A percentile compares a stretch with the other conserved stretches of the same genome.
Evolutionary conservation across 495 filamentous ascomycete species (phyloP).

Genomic region (Xylona heveae): DNA sequence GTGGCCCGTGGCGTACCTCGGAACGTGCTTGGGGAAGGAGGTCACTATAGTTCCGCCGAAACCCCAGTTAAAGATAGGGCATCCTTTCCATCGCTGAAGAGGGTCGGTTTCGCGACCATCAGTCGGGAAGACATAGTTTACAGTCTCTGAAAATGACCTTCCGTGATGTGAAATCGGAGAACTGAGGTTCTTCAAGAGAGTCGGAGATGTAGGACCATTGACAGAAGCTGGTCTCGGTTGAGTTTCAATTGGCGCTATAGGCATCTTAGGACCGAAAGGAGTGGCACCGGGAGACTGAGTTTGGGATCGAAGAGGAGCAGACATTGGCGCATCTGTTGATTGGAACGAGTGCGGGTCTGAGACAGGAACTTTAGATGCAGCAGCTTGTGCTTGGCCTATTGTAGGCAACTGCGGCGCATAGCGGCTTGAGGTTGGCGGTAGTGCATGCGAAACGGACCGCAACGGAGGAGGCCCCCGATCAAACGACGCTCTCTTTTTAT

Average conservation of each 20-base stretch:
- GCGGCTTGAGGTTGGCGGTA: too few relatives aligned
- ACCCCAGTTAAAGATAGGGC: conserved; percentile 70
- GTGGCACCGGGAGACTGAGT: conserved; percentile 60
- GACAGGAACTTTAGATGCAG: background rate
- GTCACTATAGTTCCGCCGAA: conserved; percentile 67
- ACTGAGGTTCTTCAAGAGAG: conserved; percentile 9
- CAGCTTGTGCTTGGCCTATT: conserved; percentile 13
- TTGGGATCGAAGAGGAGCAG: conserved; percentile 50
- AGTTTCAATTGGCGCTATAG: conserved; percentile 22
- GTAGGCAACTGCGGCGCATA: too few relatives aligned
- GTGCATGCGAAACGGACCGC: too few relatives aligned
- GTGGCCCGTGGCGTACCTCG: conserved; percentile 59
- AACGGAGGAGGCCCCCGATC: too few relatives aligned
- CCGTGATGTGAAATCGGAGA: background rate
- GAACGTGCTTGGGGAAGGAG: conserved; percentile 74
- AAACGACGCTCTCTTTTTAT: too few relatives aligned
- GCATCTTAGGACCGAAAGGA: conserved; percentile 27
- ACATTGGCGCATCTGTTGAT: conserved; percentile 12
- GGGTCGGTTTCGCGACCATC: conserved; percentile 67
- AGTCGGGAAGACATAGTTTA: conserved; percentile 38
- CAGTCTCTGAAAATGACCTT: conserved; percentile 20
- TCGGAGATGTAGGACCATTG: conserved; percentile 30
- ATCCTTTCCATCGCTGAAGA: conserved; percentile 73
- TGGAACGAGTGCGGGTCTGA: too few relatives aligned
- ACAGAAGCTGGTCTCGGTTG: conserved; percentile 49